Conservation (phyloP, 768 basidiomycete genomes). For the Lactarius tabidus region DNA sequence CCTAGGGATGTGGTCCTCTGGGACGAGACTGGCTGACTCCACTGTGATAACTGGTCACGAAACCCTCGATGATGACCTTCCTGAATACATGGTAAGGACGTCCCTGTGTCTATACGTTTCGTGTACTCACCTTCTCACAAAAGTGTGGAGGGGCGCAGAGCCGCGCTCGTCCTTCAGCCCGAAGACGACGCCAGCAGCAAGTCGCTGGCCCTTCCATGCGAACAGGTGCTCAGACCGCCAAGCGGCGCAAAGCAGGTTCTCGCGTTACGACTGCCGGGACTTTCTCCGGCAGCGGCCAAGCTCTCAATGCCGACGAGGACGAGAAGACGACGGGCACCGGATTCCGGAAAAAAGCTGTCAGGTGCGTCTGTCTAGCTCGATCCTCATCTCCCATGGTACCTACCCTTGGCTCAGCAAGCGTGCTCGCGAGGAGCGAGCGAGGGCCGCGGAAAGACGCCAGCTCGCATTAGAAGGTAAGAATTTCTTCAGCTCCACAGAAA, state of each 20-base stretch:
- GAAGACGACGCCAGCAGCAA: slow-evolving; percentile 39
- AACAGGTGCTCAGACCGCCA: slow-evolving; percentile 59
- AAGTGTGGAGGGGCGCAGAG: slow-evolving; percentile 81
- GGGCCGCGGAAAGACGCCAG: slow-evolving; percentile 66
- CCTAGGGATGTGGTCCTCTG: slow-evolving; percentile 79
- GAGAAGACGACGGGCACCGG: slow-evolving; percentile 50
- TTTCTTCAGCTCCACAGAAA: background rate
- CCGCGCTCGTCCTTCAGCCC: slow-evolving; percentile 51
- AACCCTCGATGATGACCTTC: slow-evolving; percentile 53
- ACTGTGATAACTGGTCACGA: slow-evolving; percentile 48
- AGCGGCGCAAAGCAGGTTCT: slow-evolving; percentile 66
- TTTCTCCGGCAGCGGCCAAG: slow-evolving; percentile 55
- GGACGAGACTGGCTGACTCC: slow-evolving; percentile 65
- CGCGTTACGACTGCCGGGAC: slow-evolving; percentile 58
- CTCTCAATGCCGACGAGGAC: slow-evolving; percentile 40
- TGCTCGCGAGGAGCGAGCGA: slow-evolving; percentile 72
- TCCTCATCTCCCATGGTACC: background rate
- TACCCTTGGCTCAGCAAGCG: slow-evolving; percentile 50
- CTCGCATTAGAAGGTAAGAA: slow-evolving; percentile 37
- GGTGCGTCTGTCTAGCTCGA: slow-evolving; percentile 40
- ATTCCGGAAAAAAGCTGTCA: slow-evolving; percentile 67
- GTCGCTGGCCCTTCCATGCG: slow-evolving; percentile 49
- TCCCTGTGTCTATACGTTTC: background rate
- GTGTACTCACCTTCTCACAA: background rate
- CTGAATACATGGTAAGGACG: slow-evolving; percentile 68